Percentiles rank a stretch among this genome's conserved stretches.
phyloP scores from a whole-genome alignment of 768 basidiomycete species.

The Candolleomyces aberdarensis region DNA sequence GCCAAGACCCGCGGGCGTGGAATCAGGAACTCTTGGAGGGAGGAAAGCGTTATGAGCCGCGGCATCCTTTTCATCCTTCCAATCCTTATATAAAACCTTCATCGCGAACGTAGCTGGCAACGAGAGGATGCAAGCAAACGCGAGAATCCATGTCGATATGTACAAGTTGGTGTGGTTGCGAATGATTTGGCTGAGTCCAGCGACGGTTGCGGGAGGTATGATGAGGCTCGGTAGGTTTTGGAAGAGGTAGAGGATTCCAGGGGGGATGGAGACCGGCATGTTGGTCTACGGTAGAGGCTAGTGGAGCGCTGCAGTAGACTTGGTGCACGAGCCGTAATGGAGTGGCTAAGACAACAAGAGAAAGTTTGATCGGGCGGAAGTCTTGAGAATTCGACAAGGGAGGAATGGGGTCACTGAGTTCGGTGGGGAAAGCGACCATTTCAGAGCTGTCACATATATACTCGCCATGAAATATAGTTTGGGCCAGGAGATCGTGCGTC shows the following conservation, averaged over 20 bases:
- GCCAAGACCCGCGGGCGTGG: slow-evolving; percentile 16
- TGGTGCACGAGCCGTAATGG: too few species aligned
- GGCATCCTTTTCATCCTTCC: slow-evolving; percentile 15
- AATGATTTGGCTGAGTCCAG: neutral
- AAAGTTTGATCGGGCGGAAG: too few species aligned
- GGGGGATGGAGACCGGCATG: slow-evolving; percentile 7
- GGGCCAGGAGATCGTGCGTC: too few species aligned
- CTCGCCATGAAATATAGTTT: too few species aligned
- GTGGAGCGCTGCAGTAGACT: too few species aligned
- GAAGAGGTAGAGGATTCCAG: slow-evolving; percentile 23
- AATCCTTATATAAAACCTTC: slow-evolving; percentile 12
- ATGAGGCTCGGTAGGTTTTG: slow-evolving; percentile 14
- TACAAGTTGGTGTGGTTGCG: neutral
- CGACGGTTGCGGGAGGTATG: slow-evolving; percentile 1
- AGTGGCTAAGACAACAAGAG: too few species aligned
- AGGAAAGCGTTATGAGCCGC: slow-evolving; percentile 17
- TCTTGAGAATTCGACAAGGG: too few species aligned
- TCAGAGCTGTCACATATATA: too few species aligned
- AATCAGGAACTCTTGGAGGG: slow-evolving; percentile 15
- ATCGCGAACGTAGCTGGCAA: slow-evolving; percentile 16
- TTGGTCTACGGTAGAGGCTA: too few species aligned
- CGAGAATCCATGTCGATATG: slow-evolving; percentile 11
- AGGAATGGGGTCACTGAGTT: too few species aligned
- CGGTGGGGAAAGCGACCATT: too few species aligned
- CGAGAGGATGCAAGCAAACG: slow-evolving; percentile 13